These are phyloP conservation scores for Lantana camara DNA, from an alignment of 257 asterid species.

Conservation along the genomic window DNA sequence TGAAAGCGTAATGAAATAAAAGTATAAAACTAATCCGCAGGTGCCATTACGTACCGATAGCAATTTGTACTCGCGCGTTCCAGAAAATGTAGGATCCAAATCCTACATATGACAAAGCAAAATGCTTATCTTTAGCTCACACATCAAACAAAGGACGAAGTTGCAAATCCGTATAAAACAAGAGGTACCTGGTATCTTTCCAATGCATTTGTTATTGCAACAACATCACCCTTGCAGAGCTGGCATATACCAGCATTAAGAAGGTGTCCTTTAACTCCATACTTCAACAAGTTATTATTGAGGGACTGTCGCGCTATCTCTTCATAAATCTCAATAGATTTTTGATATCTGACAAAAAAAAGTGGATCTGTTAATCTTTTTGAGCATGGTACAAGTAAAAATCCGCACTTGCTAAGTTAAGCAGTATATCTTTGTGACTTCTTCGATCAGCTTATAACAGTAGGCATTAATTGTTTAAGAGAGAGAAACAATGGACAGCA, in stretches of 20 bases:
- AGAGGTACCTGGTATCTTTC: slow-evolving; percentile 80
- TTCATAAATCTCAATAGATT: slow-evolving; percentile 85
- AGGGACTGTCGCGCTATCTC: slow-evolving; percentile 90
- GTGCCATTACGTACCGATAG: slow-evolving; percentile 55
- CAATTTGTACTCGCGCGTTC: slow-evolving; percentile 87
- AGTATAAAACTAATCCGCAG: slow-evolving; percentile 2
- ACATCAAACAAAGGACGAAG: slow-evolving; percentile 2
- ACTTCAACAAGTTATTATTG: slow-evolving; percentile 82
- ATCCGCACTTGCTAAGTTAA: slow-evolving; percentile 7
- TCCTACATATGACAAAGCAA: slow-evolving; percentile 53
- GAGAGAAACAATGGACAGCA: slow-evolving; percentile 1
- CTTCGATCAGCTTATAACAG: not conserved
- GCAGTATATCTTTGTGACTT: not conserved
- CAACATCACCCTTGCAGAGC: slow-evolving; percentile 91
- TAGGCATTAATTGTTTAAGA: not conserved
- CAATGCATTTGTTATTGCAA: slow-evolving; percentile 86
- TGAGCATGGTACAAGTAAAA: slow-evolving; percentile 14
- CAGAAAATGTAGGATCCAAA: slow-evolving; percentile 94
- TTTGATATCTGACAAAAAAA: slow-evolving; percentile 68
- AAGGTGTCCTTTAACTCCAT: slow-evolving; percentile 98
- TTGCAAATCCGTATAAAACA: slow-evolving; percentile 16
- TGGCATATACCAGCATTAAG: slow-evolving; percentile 99
- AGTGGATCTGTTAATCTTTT: slow-evolving; percentile 21
- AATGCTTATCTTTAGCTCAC: slow-evolving; percentile 16
- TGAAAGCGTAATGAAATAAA: not conserved